Evolutionary conservation across 441 rosid species (phyloP).

Genomic region (Brassica balearica): DNA sequence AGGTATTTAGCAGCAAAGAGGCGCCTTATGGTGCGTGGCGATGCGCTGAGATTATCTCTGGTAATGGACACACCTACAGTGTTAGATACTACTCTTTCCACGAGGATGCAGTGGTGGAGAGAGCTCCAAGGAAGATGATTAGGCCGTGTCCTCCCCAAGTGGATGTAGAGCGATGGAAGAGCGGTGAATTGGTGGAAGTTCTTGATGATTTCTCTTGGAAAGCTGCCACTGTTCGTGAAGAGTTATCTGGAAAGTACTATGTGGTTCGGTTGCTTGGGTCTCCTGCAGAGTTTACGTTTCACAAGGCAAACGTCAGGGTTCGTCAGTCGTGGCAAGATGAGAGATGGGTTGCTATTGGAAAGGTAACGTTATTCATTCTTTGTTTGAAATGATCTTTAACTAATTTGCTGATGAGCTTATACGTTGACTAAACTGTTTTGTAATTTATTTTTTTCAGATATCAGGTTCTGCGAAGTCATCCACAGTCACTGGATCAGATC

Average conservation of each 20-base stretch:
- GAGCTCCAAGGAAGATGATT: constrained; percentile 57
- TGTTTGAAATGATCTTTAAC: too few relatives aligned
- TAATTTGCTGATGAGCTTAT: not conserved
- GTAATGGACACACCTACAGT: constrained; percentile 63
- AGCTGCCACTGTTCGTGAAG: constrained; percentile 56
- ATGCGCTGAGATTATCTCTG: constrained; percentile 63
- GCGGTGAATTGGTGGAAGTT: constrained; percentile 74
- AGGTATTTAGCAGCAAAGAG: constrained; percentile 61
- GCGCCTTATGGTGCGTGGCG: constrained; percentile 62
- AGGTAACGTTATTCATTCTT: constrained; percentile 46
- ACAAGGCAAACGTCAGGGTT: constrained; percentile 56
- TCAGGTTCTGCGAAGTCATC: constrained; percentile 48
- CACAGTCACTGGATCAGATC: constrained; percentile 39
- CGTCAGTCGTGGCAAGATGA: constrained; percentile 71
- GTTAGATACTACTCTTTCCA: constrained; percentile 47
- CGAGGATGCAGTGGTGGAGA: constrained; percentile 42
- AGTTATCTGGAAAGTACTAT: constrained; percentile 46
- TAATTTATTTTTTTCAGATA: constrained; percentile 45
- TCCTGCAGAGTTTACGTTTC: constrained; percentile 46
- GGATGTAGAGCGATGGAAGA: constrained; percentile 47
- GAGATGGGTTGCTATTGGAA: constrained; percentile 61
- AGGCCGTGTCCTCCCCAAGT: constrained; percentile 73
- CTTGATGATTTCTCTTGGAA: constrained; percentile 64
- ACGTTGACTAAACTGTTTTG: constrained; percentile 29
- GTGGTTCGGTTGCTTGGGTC: constrained; percentile 60